These are phyloP conservation scores for Russula foetens DNA, from an alignment of 768 basidiomycete genomes.

Conservation along the genomic window DNA sequence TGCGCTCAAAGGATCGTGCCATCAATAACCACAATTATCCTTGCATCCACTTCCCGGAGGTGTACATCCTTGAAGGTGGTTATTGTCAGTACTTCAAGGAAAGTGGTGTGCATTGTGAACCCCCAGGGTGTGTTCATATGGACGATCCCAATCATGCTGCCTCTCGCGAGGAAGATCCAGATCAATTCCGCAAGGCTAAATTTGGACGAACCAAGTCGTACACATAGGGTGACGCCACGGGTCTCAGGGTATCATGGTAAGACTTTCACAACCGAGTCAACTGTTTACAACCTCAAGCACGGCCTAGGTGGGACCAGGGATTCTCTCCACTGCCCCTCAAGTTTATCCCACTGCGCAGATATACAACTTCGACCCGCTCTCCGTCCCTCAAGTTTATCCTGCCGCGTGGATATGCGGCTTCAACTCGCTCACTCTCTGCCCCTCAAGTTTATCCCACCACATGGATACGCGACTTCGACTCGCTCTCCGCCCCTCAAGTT, in stretches of 20 bases:
- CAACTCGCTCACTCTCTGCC: no score
- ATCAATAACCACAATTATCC: conserved; percentile 88
- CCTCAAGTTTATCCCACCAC: no score
- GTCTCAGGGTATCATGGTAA: conserved; percentile 38
- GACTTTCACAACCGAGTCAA: conserved; percentile 33
- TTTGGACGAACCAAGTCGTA: conserved; percentile 89
- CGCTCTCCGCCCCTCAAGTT: no score
- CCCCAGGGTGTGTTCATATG: conserved; percentile 83
- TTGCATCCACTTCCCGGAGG: conserved; percentile 89
- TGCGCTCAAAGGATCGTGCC: conserved; percentile 84
- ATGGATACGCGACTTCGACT: no score
- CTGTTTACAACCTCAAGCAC: conserved; percentile 62
- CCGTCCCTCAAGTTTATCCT: no score
- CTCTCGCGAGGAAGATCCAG: conserved; percentile 78
- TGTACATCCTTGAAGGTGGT: conserved; percentile 95
- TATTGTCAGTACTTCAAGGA: conserved; percentile 82
- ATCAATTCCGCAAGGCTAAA: conserved; percentile 84
- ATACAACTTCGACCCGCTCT: no score
- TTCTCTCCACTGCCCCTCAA: no score
- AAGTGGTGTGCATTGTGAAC: conserved; percentile 65
- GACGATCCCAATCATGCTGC: conserved; percentile 81
- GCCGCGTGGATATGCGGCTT: no score
- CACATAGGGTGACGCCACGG: conserved; percentile 69
- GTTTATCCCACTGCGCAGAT: no score
- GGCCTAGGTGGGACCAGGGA: conserved; percentile 27